phyloP scores from a whole-genome alignment of 2,329 filamentous ascomycete species.

The Fusarium longipes region DNA sequence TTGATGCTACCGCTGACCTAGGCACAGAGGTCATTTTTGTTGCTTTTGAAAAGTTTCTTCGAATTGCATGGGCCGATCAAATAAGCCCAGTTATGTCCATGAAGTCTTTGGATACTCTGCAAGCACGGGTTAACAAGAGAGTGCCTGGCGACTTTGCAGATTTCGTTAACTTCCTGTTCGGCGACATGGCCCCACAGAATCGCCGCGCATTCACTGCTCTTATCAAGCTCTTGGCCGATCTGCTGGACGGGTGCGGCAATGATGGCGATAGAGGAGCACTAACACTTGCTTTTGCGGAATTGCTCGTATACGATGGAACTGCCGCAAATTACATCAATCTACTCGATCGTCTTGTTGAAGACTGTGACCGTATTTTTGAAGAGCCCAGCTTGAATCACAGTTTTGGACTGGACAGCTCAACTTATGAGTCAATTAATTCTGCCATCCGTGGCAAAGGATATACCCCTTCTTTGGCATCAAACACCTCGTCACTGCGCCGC shows the following conservation, averaged over 20 bases:
- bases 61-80: conserved; percentile 86
- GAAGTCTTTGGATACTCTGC: conserved; percentile 78
- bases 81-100: conserved; percentile 86
- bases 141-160: conserved; percentile 79
- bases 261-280: conserved; percentile 90
- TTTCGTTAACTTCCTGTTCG: conserved; percentile 72
- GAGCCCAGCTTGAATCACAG: conserved; percentile 61
- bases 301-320: conserved; percentile 81
- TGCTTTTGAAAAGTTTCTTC: conserved; percentile 92
- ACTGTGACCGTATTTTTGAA: conserved; percentile 89
- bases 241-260: conserved; percentile 89
- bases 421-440: conserved; percentile 70
- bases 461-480: conserved; percentile 82
- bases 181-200: conserved; percentile 76
- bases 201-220: conserved; percentile 83
- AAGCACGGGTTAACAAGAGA: conserved; percentile 72
- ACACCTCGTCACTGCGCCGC: conserved; percentile 84
- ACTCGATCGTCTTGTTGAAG: conserved; percentile 87
- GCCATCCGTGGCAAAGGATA: conserved; percentile 68
- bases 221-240: conserved; percentile 85
- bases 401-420: conserved; percentile 53
- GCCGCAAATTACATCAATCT: conserved; percentile 88
- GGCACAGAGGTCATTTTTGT: conserved; percentile 87
- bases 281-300: conserved; percentile 88
- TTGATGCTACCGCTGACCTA: conserved; percentile 79